These are phyloP conservation scores for Fusarium phyllophilum DNA, from an alignment of 2,329 filamentous ascomycete genomes.

Conservation along the genomic window DNA sequence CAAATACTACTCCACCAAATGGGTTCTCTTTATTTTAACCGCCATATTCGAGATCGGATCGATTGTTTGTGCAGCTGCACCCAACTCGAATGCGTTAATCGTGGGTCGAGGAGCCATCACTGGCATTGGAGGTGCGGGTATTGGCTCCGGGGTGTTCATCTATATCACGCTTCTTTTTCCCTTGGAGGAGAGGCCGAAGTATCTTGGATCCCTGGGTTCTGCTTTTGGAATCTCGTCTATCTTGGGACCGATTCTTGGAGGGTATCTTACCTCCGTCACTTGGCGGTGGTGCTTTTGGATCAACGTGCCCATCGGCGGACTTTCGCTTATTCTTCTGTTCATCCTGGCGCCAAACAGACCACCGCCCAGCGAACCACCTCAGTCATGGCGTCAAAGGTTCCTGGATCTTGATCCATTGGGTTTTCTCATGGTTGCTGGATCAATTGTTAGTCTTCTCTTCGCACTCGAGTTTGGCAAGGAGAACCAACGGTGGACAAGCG, in stretches of 20 bases:
- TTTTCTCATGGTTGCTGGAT: constrained; percentile 12
- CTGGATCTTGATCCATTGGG: constrained; percentile 13
- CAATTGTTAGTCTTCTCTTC: constrained; percentile 11
- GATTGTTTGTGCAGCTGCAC: constrained; percentile 13
- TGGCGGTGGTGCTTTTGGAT: constrained; percentile 37
- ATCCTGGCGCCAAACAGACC: constrained; percentile 7
- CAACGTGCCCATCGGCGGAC: constrained; percentile 17
- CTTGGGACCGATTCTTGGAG: constrained; percentile 18
- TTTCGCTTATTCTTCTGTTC: neutral
- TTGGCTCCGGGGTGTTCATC: constrained; percentile 10
- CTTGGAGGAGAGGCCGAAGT: constrained; percentile 15
- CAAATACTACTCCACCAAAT: constrained; percentile 27
- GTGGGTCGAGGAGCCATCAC: constrained; percentile 23
- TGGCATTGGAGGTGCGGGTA: constrained; percentile 21
- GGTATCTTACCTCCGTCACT: constrained; percentile 10
- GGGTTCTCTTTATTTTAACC: constrained; percentile 9
- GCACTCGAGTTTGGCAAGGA: constrained; percentile 22
- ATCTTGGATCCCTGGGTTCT: neutral
- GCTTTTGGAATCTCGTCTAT: constrained; percentile 11
- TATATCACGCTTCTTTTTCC: constrained; percentile 18
- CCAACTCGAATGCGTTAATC: constrained; percentile 12
- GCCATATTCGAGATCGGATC: constrained; percentile 18
- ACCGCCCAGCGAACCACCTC: neutral
- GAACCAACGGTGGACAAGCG: neutral
- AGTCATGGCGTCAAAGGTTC: constrained; percentile 14